Conservation (phyloP, 306 rosid species). For the Pueraria montana region DNA sequence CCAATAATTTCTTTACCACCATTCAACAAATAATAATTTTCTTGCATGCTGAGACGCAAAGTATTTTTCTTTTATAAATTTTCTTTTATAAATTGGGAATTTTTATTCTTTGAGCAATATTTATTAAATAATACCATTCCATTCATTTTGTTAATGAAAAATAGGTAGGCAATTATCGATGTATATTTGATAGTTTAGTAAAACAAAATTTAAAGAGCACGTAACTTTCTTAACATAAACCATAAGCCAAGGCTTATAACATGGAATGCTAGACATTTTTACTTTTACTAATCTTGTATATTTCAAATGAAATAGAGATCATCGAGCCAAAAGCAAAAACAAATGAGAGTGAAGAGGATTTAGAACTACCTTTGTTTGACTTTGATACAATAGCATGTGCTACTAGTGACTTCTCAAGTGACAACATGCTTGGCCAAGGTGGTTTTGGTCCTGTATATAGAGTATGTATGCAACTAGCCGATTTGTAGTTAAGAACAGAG, state of each 20-base stretch:
- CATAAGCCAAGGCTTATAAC: neutral
- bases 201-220: neutral
- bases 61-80: no score
- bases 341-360: conserved; percentile 34
- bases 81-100: no score
- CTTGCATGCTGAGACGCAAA: no score
- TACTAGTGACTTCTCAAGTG: conserved; percentile 58
- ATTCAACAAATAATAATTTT: no score
- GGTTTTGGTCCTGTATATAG: conserved; percentile 74
- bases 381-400: conserved; percentile 50
- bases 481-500: neutral
- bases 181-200: no score
- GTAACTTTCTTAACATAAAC: neutral
- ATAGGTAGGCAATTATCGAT: no score
- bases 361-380: conserved; percentile 61
- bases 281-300: neutral
- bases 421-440: conserved; percentile 67
- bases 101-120: no score
- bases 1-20: no score
- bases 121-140: no score
- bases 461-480: conserved; percentile 34
- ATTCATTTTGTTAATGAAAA: no score
- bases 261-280: neutral
- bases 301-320: neutral
- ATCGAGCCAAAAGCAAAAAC: neutral